These are phyloP conservation scores for Fusarium graminum DNA, from an alignment of 2,329 filamentous ascomycete species.

Conservation along the genomic window DNA sequence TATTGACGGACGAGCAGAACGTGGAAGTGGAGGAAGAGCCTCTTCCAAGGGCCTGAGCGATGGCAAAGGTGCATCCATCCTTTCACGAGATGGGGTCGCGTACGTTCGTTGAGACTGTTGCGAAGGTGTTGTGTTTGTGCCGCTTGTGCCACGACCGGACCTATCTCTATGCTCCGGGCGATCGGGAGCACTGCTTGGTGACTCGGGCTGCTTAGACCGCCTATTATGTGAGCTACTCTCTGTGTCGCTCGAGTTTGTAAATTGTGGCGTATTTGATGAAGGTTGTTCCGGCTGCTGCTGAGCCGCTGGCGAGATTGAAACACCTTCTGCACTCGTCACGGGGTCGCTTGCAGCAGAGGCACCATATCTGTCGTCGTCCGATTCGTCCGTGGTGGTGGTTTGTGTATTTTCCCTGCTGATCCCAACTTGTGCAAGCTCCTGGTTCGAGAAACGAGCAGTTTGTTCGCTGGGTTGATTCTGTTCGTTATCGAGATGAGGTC, in stretches of 20 bases:
- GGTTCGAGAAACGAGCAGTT: conserved; percentile 30
- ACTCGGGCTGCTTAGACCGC: conserved; percentile 7
- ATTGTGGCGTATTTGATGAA: conserved; percentile 8
- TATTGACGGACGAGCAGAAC: conserved; percentile 31
- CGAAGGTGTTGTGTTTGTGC: conserved; percentile 5
- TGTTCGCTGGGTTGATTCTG: conserved; percentile 18
- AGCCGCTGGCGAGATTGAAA: conserved; percentile 3
- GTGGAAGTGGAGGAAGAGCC: conserved; percentile 40
- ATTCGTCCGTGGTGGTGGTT: conserved; percentile 1
- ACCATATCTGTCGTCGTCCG: conserved; percentile 12
- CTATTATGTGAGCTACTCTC: conserved; percentile 12
- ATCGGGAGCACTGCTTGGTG: conserved; percentile 1
- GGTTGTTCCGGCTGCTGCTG: conserved; percentile 18
- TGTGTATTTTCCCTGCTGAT: conserved; percentile 5
- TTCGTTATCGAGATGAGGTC: conserved; percentile 19
- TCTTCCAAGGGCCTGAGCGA: conserved; percentile 33
- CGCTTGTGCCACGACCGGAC: conserved; percentile 11
- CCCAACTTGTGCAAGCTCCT: conserved; percentile 33
- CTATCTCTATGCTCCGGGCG: conserved; percentile 2
- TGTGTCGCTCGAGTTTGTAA: neutral
- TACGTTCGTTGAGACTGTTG: conserved; percentile 30
- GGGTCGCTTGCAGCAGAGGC: conserved; percentile 8
- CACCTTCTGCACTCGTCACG: conserved; percentile 1
- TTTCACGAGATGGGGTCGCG: conserved; percentile 46
- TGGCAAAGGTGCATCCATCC: conserved; percentile 49